These are phyloP conservation scores for Hypoxylon fragiforme DNA, from an alignment of 495 filamentous ascomycete species.

Conservation along the genomic window DNA sequence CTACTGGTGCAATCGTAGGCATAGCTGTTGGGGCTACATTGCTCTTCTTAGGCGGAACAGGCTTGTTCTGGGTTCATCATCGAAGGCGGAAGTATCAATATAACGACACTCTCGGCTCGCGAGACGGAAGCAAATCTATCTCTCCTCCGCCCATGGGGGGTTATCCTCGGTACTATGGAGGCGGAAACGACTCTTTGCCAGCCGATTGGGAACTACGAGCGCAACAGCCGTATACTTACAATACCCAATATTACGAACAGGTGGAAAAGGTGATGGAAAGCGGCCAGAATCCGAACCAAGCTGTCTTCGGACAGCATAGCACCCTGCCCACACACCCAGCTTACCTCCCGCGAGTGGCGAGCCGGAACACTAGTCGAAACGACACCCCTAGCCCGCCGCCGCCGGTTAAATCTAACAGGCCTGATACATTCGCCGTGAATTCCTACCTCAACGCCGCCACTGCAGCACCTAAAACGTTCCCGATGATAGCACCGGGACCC, in stretches of 20 bases:
- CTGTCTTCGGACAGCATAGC: slow-evolving; percentile 13
- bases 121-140: slow-evolving; percentile 23
- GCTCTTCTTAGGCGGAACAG: slow-evolving; percentile 42
- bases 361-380: slow-evolving; percentile 34
- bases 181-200: neutral
- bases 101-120: slow-evolving; percentile 8
- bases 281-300: slow-evolving; percentile 9
- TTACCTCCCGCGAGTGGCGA: slow-evolving; percentile 46
- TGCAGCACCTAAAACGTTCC: neutral
- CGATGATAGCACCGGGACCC: neutral
- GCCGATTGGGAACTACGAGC: slow-evolving; percentile 28
- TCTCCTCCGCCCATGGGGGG: slow-evolving; percentile 17
- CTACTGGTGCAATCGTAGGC: slow-evolving; percentile 51
- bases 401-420: slow-evolving; percentile 21
- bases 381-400: slow-evolving; percentile 22
- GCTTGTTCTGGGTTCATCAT: slow-evolving; percentile 48
- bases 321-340: slow-evolving; percentile 53
- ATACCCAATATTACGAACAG: slow-evolving; percentile 36
- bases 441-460: slow-evolving; percentile 30
- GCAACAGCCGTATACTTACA: slow-evolving; percentile 31
- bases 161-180: slow-evolving; percentile 12
- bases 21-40: slow-evolving; percentile 45
- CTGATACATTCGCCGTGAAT: slow-evolving; percentile 33
- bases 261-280: slow-evolving; percentile 22
- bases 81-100: slow-evolving; percentile 41